Evolutionary conservation across 768 basidiomycete species (phyloP).

Genomic region (Calocera viscosa): DNA sequence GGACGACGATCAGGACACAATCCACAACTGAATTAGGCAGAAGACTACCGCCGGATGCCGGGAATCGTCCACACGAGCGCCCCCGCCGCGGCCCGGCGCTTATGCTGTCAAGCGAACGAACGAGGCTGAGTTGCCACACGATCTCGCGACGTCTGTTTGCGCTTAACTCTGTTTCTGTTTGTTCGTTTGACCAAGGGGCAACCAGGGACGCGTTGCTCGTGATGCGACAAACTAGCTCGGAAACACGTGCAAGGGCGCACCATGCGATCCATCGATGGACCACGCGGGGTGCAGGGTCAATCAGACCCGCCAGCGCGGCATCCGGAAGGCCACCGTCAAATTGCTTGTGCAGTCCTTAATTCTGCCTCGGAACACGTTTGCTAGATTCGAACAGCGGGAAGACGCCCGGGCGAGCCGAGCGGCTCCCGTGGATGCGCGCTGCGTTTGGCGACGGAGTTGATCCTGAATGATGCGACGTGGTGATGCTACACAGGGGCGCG

Average conservation of each 20-base stretch:
- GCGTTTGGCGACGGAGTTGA: not conserved
- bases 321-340: constrained; percentile 4
- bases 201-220: not conserved
- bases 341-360: not conserved
- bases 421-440: not conserved
- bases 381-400: not conserved
- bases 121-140: not conserved
- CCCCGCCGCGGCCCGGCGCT: not conserved
- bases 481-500: not conserved
- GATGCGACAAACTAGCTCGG: not conserved
- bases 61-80: not conserved
- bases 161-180: not conserved
- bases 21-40: not conserved
- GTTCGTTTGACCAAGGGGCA: not conserved
- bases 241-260: not conserved
- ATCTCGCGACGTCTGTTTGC: not conserved
- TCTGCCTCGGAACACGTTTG: not conserved
- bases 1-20: not conserved
- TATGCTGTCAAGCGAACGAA: not conserved
- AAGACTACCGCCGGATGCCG: not conserved
- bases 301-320: constrained; percentile 8
- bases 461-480: constrained; percentile 3
- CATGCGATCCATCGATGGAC: not conserved
- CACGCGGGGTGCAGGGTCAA: not conserved
- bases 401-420: not conserved